Conservation (phyloP, 805 yeast species). For the Ogataea ganodermae region DNA sequence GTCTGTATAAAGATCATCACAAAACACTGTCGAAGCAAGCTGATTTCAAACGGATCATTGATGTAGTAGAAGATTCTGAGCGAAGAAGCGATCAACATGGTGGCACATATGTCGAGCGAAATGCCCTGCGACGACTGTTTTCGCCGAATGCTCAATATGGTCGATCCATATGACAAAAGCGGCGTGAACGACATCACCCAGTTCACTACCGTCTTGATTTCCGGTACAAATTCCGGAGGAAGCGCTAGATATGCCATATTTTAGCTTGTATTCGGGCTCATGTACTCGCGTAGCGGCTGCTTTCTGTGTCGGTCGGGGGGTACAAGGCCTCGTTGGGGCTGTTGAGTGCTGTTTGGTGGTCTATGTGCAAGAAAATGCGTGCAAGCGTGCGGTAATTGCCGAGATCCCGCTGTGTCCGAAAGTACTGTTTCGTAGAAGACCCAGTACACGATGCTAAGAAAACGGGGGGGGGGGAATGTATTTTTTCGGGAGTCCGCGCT, state of each 20-base stretch:
- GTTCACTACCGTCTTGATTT: constrained; percentile 49
- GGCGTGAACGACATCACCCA: constrained; percentile 79
- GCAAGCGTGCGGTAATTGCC: too few species aligned
- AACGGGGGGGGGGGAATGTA: too few species aligned
- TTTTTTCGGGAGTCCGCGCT: too few species aligned
- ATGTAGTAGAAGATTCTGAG: constrained; percentile 75
- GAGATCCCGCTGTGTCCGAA: background rate
- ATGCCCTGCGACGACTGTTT: constrained; percentile 74
- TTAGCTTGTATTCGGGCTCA: background rate
- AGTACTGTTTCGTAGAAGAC: too few species aligned
- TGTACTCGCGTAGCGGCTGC: background rate
- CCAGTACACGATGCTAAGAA: too few species aligned
- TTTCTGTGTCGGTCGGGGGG: background rate
- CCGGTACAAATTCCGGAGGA: constrained; percentile 35
- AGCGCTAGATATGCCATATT: constrained; percentile 34
- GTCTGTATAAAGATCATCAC: constrained; percentile 85
- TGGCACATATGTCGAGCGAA: constrained; percentile 89
- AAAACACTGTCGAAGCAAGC: constrained; percentile 74
- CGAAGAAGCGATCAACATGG: constrained; percentile 79
- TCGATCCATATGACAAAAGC: constrained; percentile 81
- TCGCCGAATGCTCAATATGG: constrained; percentile 66
- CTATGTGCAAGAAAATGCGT: background rate
- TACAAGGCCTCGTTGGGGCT: too few species aligned
- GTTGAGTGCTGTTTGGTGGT: background rate
- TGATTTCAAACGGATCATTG: constrained; percentile 78